phyloP scores from a whole-genome alignment of 2,329 filamentous ascomycete species.

The Sclerotinia subarctica region DNA sequence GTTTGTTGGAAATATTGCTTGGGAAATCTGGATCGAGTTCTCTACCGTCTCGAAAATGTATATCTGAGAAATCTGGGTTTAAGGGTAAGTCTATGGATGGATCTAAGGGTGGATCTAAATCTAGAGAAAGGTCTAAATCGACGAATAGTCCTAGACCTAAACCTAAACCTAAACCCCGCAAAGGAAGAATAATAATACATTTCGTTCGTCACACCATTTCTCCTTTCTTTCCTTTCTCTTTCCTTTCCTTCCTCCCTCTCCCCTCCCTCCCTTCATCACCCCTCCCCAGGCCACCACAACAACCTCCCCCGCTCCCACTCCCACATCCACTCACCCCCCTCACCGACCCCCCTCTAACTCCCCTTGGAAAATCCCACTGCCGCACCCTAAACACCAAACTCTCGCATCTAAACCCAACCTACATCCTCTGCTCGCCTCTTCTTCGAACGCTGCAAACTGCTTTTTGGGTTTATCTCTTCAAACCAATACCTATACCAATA shows the following conservation, averaged over 20 bases:
- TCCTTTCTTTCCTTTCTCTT: too few species aligned
- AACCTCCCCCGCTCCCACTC: background rate
- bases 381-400: background rate
- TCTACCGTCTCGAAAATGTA: background rate
- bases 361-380: background rate
- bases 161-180: background rate
- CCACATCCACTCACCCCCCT: too few species aligned
- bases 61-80: background rate
- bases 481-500: background rate
- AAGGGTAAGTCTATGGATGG: background rate
- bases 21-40: background rate
- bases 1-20: too few species aligned
- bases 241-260: background rate
- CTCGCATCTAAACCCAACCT: background rate
- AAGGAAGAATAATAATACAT: background rate
- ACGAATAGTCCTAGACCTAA: too few species aligned
- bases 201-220: background rate
- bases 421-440: background rate
- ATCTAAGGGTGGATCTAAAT: too few species aligned
- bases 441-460: background rate
- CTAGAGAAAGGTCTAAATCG: too few species aligned
- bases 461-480: accelerated
- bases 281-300: background rate
- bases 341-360: background rate
- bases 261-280: background rate